A percentile compares a stretch with the other conserved stretches of the same genome.
These are phyloP conservation scores for Periglandula ipomoeae DNA, from an alignment of 2,329 filamentous ascomycete genomes.

Conservation along the genomic window DNA sequence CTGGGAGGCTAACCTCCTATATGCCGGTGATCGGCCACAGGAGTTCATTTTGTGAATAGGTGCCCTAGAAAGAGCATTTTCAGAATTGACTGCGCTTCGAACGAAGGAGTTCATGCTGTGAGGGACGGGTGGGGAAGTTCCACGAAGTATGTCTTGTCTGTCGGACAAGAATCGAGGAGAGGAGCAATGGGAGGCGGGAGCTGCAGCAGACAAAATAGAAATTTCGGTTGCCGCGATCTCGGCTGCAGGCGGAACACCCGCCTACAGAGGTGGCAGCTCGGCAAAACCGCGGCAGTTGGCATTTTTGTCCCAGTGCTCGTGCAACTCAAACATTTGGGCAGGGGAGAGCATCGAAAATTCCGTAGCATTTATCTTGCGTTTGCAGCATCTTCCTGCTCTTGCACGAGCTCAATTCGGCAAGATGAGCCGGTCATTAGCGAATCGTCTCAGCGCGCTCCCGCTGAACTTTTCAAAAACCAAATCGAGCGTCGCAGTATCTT, in stretches of 20 bases:
- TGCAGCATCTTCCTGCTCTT: neutral
- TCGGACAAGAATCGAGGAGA: slow-evolving; percentile 14
- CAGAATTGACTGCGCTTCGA: slow-evolving; percentile 32
- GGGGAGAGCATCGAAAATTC: neutral
- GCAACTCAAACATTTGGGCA: neutral
- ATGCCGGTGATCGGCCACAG: slow-evolving; percentile 37
- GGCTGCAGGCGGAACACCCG: slow-evolving; percentile 21
- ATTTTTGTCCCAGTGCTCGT: slow-evolving; percentile 4
- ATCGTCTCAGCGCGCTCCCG: slow-evolving; percentile 33
- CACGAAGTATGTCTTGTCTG: slow-evolving; percentile 19
- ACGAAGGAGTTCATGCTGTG: slow-evolving; percentile 37
- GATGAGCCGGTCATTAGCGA: slow-evolving; percentile 36
- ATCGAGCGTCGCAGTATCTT: slow-evolving; percentile 13
- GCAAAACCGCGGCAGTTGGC: slow-evolving; percentile 25
- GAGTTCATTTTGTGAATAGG: slow-evolving; percentile 27
- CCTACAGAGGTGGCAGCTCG: slow-evolving; percentile 22
- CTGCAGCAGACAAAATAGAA: slow-evolving; percentile 25
- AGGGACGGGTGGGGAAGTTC: slow-evolving; percentile 15
- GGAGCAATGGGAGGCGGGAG: slow-evolving; percentile 18
- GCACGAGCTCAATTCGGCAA: slow-evolving; percentile 15
- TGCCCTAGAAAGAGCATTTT: slow-evolving; percentile 32
- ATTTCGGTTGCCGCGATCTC: slow-evolving; percentile 30
- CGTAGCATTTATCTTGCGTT: neutral
- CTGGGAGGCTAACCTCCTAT: slow-evolving; percentile 35
- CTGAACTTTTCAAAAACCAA: slow-evolving; percentile 19